A percentile compares a stretch with the other conserved stretches of the same genome.
These are phyloP conservation scores for Fusarium stilboides DNA, from an alignment of 2,329 filamentous ascomycete genomes.

Conservation along the genomic window DNA sequence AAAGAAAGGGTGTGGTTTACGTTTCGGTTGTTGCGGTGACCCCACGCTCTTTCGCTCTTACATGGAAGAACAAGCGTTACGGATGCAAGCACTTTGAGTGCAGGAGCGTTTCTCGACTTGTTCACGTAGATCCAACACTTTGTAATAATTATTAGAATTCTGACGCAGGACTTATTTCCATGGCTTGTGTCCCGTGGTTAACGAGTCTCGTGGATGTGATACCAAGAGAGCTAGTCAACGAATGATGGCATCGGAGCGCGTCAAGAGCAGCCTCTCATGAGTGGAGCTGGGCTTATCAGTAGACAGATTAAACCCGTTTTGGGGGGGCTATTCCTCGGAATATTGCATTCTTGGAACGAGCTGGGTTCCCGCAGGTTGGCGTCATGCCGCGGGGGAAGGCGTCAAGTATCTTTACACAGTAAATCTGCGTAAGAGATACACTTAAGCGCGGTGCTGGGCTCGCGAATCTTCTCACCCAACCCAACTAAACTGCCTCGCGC, in stretches of 20 bases:
- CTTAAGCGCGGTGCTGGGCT: conserved; percentile 27
- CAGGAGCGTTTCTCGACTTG: background rate
- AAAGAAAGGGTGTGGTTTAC: conserved; percentile 1
- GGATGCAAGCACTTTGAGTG: conserved; percentile 2
- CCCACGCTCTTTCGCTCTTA: conserved; percentile 16
- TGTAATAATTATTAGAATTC: background rate
- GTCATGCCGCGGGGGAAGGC: conserved; percentile 34
- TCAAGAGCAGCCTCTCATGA: conserved; percentile 18
- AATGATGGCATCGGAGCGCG: conserved; percentile 39
- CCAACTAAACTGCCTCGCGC: conserved; percentile 27
- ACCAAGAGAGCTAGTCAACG: conserved; percentile 21
- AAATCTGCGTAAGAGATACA: conserved; percentile 22
- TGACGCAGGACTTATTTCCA: background rate
- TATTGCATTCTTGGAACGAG: conserved; percentile 35
- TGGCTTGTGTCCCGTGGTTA: conserved; percentile 5
- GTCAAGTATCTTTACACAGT: conserved; percentile 32
- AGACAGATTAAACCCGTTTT: conserved; percentile 29
- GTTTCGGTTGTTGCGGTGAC: conserved; percentile 29
- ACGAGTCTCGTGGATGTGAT: conserved; percentile 12
- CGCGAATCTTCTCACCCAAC: conserved; percentile 23
- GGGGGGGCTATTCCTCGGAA: conserved; percentile 40
- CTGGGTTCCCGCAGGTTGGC: conserved; percentile 32
- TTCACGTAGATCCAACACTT: background rate
- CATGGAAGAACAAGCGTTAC: conserved; percentile 15
- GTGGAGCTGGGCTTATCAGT: conserved; percentile 23